phyloP scores from a whole-genome alignment of 2,329 filamentous ascomycete species.

The Xylaria sp. region DNA sequence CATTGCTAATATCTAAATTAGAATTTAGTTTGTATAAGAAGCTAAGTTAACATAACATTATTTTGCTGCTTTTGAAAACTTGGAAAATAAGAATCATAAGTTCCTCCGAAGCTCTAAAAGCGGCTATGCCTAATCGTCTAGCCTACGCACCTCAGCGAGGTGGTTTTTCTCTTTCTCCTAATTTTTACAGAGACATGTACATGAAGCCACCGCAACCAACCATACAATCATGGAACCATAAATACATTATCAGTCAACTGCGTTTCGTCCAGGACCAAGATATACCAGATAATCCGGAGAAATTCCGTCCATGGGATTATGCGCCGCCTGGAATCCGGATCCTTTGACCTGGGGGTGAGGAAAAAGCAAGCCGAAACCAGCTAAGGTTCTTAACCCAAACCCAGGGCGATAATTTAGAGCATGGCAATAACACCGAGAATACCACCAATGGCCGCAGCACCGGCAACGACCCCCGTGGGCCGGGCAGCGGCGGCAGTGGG shows the following conservation, averaged over 20 bases:
- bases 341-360: not conserved
- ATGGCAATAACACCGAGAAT: slow-evolving; percentile 18
- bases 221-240: not conserved
- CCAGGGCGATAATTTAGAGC: not conserved
- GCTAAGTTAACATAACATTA: not conserved
- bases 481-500: slow-evolving; percentile 22
- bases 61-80: not conserved
- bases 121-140: not conserved
- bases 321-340: not conserved
- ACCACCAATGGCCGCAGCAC: slow-evolving; percentile 16
- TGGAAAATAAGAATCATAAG: not conserved
- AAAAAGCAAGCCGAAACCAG: not conserved
- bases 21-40: not conserved
- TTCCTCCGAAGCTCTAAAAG: not conserved
- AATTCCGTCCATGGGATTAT: not conserved
- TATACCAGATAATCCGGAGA: not conserved
- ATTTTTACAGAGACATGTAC: not conserved
- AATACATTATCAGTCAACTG: not conserved
- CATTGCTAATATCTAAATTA: no score
- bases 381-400: not conserved
- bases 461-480: slow-evolving; percentile 13
- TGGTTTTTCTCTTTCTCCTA: not conserved
- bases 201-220: not conserved
- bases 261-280: not conserved
- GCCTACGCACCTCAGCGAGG: not conserved